Evolutionary conservation across 176 grass and related monocot species (phyloP).

Genomic region (Aechmea fasciata): DNA sequence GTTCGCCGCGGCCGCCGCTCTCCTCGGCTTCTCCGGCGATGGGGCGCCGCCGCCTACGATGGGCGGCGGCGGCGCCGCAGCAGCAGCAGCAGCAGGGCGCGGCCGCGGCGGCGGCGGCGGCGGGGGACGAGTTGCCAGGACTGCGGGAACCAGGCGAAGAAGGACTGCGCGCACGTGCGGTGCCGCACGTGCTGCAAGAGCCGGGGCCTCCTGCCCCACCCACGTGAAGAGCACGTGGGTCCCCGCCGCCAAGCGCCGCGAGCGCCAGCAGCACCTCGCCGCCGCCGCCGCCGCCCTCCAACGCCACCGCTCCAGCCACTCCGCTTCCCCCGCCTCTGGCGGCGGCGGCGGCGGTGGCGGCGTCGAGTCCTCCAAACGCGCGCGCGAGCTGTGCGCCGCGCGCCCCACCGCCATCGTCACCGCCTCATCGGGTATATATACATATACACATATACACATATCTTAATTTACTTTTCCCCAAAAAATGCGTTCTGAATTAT

Average conservation of each 20-base stretch:
- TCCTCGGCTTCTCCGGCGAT: constrained; percentile 53
- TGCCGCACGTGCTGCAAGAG: constrained; percentile 96
- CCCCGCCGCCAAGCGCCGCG: constrained; percentile 73
- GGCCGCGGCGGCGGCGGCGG: constrained; percentile 24
- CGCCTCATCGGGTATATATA: constrained; percentile 67
- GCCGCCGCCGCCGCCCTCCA: constrained; percentile 27
- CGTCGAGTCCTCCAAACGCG: constrained; percentile 24
- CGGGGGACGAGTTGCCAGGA: constrained; percentile 88
- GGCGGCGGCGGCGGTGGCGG: background rate
- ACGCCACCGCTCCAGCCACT: constrained; percentile 17
- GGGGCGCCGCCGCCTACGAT: constrained; percentile 28
- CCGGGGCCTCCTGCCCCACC: constrained; percentile 76
- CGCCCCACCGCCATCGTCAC: constrained; percentile 7
- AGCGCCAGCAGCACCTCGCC: constrained; percentile 76
- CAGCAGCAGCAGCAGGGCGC: constrained; percentile 20
- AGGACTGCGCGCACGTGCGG: constrained; percentile 72
- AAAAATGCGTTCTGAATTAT: background rate
- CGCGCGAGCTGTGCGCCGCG: constrained; percentile 27
- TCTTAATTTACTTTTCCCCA: background rate
- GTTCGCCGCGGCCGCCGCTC: background rate
- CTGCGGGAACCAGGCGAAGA: constrained; percentile 96
- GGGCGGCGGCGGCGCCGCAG: constrained; percentile 2
- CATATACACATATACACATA: no score
- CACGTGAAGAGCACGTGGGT: constrained; percentile 96
- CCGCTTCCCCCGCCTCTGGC: background rate